phyloP scores from a whole-genome alignment of 208 protist species.

The Leishmania martiniquensis region DNA sequence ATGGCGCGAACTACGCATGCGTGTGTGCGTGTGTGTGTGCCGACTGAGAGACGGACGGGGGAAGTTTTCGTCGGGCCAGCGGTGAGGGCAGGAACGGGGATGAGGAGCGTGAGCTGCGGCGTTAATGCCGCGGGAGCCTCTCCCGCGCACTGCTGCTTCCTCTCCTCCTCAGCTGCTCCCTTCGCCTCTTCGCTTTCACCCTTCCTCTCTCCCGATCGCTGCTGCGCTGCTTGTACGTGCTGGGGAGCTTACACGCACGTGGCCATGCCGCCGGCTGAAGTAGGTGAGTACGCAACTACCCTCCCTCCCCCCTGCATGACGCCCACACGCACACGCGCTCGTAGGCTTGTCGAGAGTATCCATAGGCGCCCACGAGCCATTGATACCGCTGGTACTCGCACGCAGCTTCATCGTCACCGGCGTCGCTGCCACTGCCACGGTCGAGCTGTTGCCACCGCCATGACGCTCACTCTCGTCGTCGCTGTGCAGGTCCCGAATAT shows the following conservation, averaged over 20 bases:
- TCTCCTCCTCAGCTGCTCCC: background rate
- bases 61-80: background rate
- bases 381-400: background rate
- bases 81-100: background rate
- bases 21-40: background rate
- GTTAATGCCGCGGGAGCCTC: background rate
- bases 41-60: background rate
- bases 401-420: background rate
- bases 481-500: background rate
- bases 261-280: too few species aligned
- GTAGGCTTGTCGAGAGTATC: background rate
- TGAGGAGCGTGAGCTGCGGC: background rate
- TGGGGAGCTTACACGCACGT: background rate
- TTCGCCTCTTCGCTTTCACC: too few species aligned
- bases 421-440: background rate
- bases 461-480: background rate
- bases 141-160: background rate
- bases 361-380: background rate
- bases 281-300: too few species aligned
- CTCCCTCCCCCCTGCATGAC: too few species aligned
- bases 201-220: background rate
- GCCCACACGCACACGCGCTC: background rate
- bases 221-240: too few species aligned
- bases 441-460: background rate
- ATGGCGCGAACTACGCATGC: background rate